Evolutionary conservation across 345 rosid species (phyloP).

Genomic region (Lepidium aucheri): DNA sequence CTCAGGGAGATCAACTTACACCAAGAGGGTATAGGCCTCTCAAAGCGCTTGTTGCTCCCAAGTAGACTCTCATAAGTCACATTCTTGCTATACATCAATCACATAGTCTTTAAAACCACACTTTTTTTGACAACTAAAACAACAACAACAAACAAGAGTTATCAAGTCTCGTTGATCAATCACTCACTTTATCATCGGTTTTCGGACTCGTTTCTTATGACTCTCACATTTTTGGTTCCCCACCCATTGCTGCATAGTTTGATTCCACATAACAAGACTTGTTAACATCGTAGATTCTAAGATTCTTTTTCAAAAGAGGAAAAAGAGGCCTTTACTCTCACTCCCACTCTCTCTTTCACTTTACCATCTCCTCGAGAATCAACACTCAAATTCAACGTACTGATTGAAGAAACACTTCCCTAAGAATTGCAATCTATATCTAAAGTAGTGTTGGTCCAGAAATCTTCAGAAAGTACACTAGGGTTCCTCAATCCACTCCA

Average conservation of each 20-base stretch:
- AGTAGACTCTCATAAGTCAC: constrained; percentile 66
- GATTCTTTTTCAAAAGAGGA: background rate
- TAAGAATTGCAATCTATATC: constrained; percentile 59
- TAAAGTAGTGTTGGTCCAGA: constrained; percentile 51
- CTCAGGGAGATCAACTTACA: constrained; percentile 28
- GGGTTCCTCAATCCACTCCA: constrained; percentile 22
- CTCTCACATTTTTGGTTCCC: constrained; percentile 36
- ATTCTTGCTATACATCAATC: constrained; percentile 49
- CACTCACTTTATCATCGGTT: constrained; percentile 53
- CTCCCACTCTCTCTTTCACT: constrained; percentile 33
- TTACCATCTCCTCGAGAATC: constrained; percentile 33
- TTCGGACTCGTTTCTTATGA: constrained; percentile 25
- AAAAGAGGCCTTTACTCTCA: background rate
- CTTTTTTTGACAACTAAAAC: background rate
- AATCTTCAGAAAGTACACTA: constrained; percentile 37
- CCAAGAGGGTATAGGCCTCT: constrained; percentile 61
- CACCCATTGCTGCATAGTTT: constrained; percentile 64
- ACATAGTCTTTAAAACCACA: background rate
- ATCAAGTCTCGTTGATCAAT: background rate
- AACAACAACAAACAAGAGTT: background rate
- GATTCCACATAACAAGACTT: constrained; percentile 73
- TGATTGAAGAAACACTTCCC: constrained; percentile 56
- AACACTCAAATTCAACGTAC: constrained; percentile 33
- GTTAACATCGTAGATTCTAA: background rate
- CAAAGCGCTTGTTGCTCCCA: constrained; percentile 73